A percentile compares a stretch with the other conserved stretches of the same genome.
Conservation (phyloP, 2,329 filamentous ascomycete genomes). For the Fusarium temperatum region DNA sequence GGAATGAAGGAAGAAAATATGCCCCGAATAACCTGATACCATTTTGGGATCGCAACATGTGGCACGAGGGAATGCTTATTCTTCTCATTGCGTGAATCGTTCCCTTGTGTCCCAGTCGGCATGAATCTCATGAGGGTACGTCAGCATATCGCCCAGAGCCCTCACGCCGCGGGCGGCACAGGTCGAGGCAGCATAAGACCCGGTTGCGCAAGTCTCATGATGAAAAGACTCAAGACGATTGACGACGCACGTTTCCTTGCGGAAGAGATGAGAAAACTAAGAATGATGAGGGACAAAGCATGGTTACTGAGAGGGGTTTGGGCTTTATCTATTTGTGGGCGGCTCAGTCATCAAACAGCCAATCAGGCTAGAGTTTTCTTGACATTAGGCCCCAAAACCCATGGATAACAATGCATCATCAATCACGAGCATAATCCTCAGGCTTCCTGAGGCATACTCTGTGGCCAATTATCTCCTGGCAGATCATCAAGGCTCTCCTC, state of each 20-base stretch:
- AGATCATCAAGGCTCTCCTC: background rate
- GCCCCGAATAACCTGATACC: background rate
- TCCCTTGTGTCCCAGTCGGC: background rate
- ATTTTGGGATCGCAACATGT: background rate
- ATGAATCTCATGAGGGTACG: background rate
- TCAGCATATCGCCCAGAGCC: background rate
- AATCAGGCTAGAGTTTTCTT: constrained; percentile 6
- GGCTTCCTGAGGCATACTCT: background rate
- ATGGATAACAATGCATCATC: background rate
- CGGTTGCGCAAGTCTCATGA: background rate
- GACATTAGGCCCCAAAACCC: background rate
- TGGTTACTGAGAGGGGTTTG: constrained; percentile 11
- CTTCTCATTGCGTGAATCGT: background rate
- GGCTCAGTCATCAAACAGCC: background rate
- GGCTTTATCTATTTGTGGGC: constrained; percentile 26
- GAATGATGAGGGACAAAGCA: constrained; percentile 18
- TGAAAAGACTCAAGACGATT: background rate
- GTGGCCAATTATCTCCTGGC: background rate
- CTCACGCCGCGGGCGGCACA: background rate
- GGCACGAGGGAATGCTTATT: background rate
- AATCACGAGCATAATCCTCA: background rate
- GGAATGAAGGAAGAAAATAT: background rate
- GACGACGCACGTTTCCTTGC: background rate
- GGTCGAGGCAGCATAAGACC: background rate
- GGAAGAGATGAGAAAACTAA: background rate